Evolutionary conservation across 768 basidiomycete species (phyloP).

Genomic region (Fomitopsis serialis): DNA sequence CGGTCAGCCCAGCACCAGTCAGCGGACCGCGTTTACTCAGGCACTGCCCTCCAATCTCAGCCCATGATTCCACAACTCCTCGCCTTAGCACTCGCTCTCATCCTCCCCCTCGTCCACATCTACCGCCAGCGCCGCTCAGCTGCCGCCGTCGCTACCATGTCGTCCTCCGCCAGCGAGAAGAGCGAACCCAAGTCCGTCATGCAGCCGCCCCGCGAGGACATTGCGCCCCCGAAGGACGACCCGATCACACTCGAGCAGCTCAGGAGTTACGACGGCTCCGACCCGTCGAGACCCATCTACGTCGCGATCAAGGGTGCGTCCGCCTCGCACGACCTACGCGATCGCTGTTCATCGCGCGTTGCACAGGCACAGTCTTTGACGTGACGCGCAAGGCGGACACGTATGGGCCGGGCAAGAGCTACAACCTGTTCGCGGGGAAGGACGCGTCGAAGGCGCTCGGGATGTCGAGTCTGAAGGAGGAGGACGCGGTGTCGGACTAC

Average conservation of each 20-base stretch:
- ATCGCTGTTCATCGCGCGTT: not conserved
- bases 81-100: not conserved
- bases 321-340: not conserved
- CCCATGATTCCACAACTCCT: not conserved
- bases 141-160: not conserved
- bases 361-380: slow-evolving; percentile 76
- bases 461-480: slow-evolving; percentile 78
- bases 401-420: slow-evolving; percentile 78
- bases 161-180: not conserved
- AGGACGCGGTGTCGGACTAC: slow-evolving; percentile 88
- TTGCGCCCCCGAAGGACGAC: slow-evolving; percentile 70
- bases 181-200: slow-evolving; percentile 50
- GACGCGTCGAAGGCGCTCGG: slow-evolving; percentile 89
- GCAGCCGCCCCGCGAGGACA: slow-evolving; percentile 57
- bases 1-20: too few relatives aligned
- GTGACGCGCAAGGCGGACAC: slow-evolving; percentile 81
- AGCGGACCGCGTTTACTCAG: too few relatives aligned
- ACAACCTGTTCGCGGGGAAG: slow-evolving; percentile 88
- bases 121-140: not conserved
- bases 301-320: slow-evolving; percentile 85
- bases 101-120: slow-evolving; percentile 1
- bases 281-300: slow-evolving; percentile 67
- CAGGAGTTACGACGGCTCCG: slow-evolving; percentile 64
- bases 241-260: slow-evolving; percentile 70
- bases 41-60: not conserved